Evolutionary conservation across 169 alveolate genomes (phyloP).

Genomic region (Sarcocystis neurona): DNA sequence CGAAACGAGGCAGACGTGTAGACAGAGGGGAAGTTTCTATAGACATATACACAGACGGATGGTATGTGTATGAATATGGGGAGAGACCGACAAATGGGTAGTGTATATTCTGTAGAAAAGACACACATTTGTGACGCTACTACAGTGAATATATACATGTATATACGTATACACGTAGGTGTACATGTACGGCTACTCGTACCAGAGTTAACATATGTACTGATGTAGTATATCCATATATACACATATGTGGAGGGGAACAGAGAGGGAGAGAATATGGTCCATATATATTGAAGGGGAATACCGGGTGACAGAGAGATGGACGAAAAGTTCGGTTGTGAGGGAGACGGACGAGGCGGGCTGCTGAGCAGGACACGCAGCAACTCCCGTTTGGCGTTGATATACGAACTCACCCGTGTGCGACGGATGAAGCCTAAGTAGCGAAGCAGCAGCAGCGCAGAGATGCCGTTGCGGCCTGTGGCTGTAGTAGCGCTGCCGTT

Average conservation of each 20-base stretch:
- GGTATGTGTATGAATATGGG: background rate
- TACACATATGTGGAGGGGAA: too few relatives aligned
- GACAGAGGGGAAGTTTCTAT: too few relatives aligned
- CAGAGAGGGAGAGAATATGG: too few relatives aligned
- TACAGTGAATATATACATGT: too few relatives aligned
- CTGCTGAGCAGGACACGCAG: background rate
- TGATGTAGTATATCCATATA: too few relatives aligned
- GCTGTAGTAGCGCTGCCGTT: too few relatives aligned
- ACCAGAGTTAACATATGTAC: too few relatives aligned
- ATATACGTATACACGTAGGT: background rate
- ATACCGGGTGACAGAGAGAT: too few relatives aligned
- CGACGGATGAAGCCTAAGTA: conserved; percentile 35
- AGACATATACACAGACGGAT: background rate
- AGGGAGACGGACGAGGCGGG: background rate
- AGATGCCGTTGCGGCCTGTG: background rate
- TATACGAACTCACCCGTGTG: background rate
- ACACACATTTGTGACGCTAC: background rate
- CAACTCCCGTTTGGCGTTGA: background rate
- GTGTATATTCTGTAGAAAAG: background rate
- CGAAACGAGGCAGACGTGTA: too few relatives aligned
- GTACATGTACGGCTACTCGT: background rate
- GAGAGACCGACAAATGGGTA: background rate
- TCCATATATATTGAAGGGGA: too few relatives aligned
- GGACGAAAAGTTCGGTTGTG: background rate
- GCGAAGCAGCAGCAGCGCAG: conserved; percentile 17